These are phyloP conservation scores for Aureobasidium sp. DNA, from an alignment of 2,329 filamentous ascomycete genomes.

Conservation along the genomic window DNA sequence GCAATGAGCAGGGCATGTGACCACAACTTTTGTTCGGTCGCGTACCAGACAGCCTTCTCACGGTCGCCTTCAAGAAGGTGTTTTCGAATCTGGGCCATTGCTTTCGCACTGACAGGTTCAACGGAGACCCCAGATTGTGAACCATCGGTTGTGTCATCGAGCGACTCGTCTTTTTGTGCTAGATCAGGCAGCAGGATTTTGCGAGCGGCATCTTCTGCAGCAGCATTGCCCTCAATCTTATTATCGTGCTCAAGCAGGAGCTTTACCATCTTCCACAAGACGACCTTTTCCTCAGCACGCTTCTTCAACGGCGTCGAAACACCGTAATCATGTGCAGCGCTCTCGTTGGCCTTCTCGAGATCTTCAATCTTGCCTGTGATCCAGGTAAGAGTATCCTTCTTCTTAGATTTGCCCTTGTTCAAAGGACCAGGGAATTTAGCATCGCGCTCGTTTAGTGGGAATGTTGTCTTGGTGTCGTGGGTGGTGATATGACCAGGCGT, in stretches of 20 bases:
- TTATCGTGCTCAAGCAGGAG: slow-evolving; percentile 85
- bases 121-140: slow-evolving; percentile 31
- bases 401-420: slow-evolving; percentile 88
- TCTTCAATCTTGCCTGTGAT: slow-evolving; percentile 66
- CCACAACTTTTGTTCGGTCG: slow-evolving; percentile 90
- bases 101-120: slow-evolving; percentile 63
- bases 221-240: slow-evolving; percentile 62
- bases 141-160: slow-evolving; percentile 22
- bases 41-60: slow-evolving; percentile 87
- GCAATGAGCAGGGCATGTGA: slow-evolving; percentile 92
- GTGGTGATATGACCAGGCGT: slow-evolving; percentile 75
- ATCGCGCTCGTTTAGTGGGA: slow-evolving; percentile 64
- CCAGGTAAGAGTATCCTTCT: slow-evolving; percentile 87
- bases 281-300: slow-evolving; percentile 66
- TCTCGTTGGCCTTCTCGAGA: slow-evolving; percentile 52
- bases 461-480: slow-evolving; percentile 65
- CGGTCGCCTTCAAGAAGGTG: slow-evolving; percentile 73
- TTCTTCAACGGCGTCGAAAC: slow-evolving; percentile 57
- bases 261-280: slow-evolving; percentile 82
- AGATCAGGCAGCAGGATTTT: slow-evolving; percentile 61
- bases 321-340: slow-evolving; percentile 43
- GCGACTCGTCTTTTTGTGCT: slow-evolving; percentile 21
- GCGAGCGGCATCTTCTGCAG: slow-evolving; percentile 67
- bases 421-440: slow-evolving; percentile 85
- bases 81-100: slow-evolving; percentile 65